These are phyloP conservation scores for Atalantia buxifolia DNA, from an alignment of 345 rosid species.

Conservation along the genomic window DNA sequence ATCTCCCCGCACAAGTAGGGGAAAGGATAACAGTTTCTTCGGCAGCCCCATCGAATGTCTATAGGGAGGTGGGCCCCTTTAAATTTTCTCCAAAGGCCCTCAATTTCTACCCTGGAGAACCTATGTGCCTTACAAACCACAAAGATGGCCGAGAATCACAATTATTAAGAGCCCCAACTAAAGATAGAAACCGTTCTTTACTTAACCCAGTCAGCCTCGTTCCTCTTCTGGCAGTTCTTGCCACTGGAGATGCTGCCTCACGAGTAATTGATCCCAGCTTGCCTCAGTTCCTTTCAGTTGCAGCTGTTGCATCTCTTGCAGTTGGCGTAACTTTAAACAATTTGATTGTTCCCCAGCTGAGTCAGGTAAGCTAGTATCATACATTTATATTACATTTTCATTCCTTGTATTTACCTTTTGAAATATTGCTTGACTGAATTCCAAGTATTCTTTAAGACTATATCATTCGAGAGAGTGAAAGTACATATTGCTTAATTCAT, in stretches of 20 bases:
- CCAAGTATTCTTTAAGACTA: not conserved
- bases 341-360: constrained; percentile 61
- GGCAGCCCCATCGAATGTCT: constrained; percentile 74
- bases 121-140: constrained; percentile 89
- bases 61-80: constrained; percentile 79
- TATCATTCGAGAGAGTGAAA: not conserved
- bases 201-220: constrained; percentile 60
- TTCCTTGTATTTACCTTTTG: not conserved
- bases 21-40: constrained; percentile 90
- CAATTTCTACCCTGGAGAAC: constrained; percentile 79
- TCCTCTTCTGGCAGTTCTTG: constrained; percentile 70
- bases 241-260: constrained; percentile 91
- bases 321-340: constrained; percentile 68
- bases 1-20: constrained; percentile 93
- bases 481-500: not conserved
- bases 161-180: constrained; percentile 68
- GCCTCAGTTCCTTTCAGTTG: constrained; percentile 80
- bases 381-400: not conserved
- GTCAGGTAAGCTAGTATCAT: constrained; percentile 42
- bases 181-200: constrained; percentile 56
- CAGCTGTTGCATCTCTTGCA: constrained; percentile 66
- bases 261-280: constrained; percentile 79
- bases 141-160: constrained; percentile 62
- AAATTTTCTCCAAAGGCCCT: constrained; percentile 75
- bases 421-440: constrained; percentile 2